Evolutionary conservation across 345 rosid species (phyloP), one percentile per base, ranked within the genome.

Genomic region (Raphanus sativus): DNA sequence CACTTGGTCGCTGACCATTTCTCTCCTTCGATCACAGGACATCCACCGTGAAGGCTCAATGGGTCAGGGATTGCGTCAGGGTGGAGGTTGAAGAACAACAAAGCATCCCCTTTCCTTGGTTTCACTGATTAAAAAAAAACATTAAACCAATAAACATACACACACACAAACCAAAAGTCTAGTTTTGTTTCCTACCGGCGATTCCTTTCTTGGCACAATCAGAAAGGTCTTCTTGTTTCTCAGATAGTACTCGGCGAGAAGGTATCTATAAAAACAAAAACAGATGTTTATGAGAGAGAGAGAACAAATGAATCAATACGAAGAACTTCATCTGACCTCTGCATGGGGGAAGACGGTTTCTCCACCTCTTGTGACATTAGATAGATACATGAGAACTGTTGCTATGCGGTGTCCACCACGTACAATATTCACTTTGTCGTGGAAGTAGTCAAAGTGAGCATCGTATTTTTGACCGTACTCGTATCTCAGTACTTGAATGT

Each of bases 1-100:
- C 98, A 94, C 82, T 92, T 94, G 2, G 98, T 94, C 21, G 98
- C 98, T 0, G 98, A 94, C 98, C 98, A 92, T 87, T 94, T 94
- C 89, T 94, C 98, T 42, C 97, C 97, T 73, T 91, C 92, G 9
- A 92, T 89, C 77, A 94, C 97, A 0, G 94, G 98, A 82, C 97
- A 94, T 5, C 98, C 97, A n/a, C 89, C 97, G 32, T 94, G 98
- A 55, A 90, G 90, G 78, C 97, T 92, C 84, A 16, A 33, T 6
- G 86, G 82, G 80, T 94, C 98, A 0, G 98, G 97, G 21, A 83
- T 74, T 48, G 98, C 96, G 29, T 77, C 87, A 15, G 93, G 87
- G 79, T 65, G 85, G 62, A 94, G 97, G 83, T 89, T 94, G 83
- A 90, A 94, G 93, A 92, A 94, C 66, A 94, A 91, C 74, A 94